Base-by-base conservation (phyloP, 768 basidiomycete genomes). In the Artomyces pyxidatus region DNA sequence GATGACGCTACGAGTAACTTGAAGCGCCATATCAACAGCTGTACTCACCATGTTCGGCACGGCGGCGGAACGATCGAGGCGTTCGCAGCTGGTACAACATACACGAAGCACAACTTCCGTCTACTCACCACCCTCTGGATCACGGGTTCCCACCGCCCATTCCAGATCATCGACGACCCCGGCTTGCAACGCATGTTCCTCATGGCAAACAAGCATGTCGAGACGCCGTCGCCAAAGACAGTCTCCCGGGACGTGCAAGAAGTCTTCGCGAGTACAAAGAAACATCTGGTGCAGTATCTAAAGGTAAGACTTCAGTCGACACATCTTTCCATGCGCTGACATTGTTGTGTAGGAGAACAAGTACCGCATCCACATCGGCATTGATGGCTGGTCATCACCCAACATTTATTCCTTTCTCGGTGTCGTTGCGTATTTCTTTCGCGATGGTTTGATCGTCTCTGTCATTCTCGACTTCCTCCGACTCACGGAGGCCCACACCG, bases 331-430 rank as follows among this genome's bases (percentile, higher is more conserved):
- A 25, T 37, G 39, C 39, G 9, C n/a, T 16, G n/a, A n/a, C 23
- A 11, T 19, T 4, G 11, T 22, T n/a, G 10, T 17, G 10, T 10
- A 40, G 39, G 17, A 19, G 23, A 11, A 40, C 9, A 19, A 0
- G 60, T 62, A 0, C 52, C 56, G 29, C 14, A 14, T 66, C 21
- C 63, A 65, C 44, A 42, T 64, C 10, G 45, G 60, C 21, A 37
- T 65, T 17, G 63, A 67, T 21, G 19, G 39, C 14, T 40, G 39
- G 39, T 40, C 39, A 21, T 40, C 39, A 40, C 39, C 39, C 23
- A 58, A 64, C 12, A 50, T 62, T 8, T 49, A 58, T 16, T 56
- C 58, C 1, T 64, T 63, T 42, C 53, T 67, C 7, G 63, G 65
- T 3, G 54, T 61, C 8, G 61, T 61, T 6, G 51, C 59, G 7